Base-by-base conservation (phyloP, 495 filamentous ascomycete species). In the Penicillium manginii region DNA sequence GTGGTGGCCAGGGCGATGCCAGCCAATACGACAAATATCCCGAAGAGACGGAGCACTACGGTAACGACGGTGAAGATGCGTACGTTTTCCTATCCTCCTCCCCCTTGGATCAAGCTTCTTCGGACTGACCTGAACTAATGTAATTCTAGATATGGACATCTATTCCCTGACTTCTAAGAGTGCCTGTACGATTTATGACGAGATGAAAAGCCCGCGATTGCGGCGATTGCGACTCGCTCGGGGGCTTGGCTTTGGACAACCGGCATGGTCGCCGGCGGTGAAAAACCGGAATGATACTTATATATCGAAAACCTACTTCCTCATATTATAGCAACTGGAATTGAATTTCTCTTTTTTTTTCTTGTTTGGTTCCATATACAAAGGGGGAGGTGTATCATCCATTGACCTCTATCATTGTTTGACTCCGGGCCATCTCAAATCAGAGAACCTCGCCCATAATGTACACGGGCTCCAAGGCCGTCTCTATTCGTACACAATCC, bases 11-110 rank as follows among this genome's bases (percentile, higher is more conserved):
- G 32, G 94, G 94, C 53, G 94, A 98, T 79, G 89, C 94, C 32
- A 97, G 92, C 75, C 92, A 97, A 75, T 98, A 98, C 65, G 94
- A 98, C 75, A 91, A 90, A 69, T 98, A 98, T 76, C 92, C 94
- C 2, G 94, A 98, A 77, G 94, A 98, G 70, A 90, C 90, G 49
- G 94, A 98, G 73, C 83, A 86, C 63, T 98, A 98, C 68, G 92
- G 92, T 46, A 75, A 82, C 51, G 75, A 74, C 26, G 91, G 91
- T 18, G 81, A 86, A 52, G 92, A 97, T 76, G 81, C 88, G 92
- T 96, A 84, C 71, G 92, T 91, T 61, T 18, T 12, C n/a, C 14
- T 26, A 2, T 10, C 2, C n/a, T n/a, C 15, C 14, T 37, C 35
- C 3, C 15, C 15, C 11, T 37, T 11, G 0, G 15, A 29, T 29